Evolutionary conservation across 1,284 basidiomycete species (phyloP).

Genomic region (Ceratobasidium theobromae): DNA sequence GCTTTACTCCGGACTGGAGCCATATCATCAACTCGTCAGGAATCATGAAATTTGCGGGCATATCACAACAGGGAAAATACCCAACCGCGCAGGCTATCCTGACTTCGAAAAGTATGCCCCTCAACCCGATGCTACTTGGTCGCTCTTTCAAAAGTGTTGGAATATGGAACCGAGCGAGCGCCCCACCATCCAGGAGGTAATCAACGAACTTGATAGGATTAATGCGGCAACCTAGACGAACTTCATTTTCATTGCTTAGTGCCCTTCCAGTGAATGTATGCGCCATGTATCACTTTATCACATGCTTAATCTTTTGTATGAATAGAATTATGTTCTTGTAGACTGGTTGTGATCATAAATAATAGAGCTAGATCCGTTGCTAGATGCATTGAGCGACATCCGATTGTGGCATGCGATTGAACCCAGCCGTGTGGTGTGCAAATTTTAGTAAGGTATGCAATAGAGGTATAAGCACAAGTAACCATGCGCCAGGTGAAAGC

Average conservation of each 20-base stretch:
- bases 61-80: not conserved
- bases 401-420: no score
- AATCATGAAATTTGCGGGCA: not conserved
- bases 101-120: slow-evolving; percentile 10
- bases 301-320: not conserved
- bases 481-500: no score
- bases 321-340: not conserved
- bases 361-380: no score
- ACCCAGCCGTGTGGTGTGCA: no score
- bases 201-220: slow-evolving; percentile 6
- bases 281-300: no score
- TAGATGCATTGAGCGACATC: no score
- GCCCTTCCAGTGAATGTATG: no score
- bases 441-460: no score
- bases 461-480: no score
- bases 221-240: not conserved
- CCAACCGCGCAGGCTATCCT: not conserved
- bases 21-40: not conserved
- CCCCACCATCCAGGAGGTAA: slow-evolving; percentile 13
- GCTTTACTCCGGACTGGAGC: not conserved
- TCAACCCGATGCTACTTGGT: slow-evolving; percentile 11
- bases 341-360: no score
- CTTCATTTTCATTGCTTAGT: no score
- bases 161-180: slow-evolving; percentile 5
- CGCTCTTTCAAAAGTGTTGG: slow-evolving; percentile 16